Evolutionary conservation across 1,284 basidiomycete species (phyloP), one percentile per base, ranked within the genome.

Genomic region (Ceratobasidium sp.): DNA sequence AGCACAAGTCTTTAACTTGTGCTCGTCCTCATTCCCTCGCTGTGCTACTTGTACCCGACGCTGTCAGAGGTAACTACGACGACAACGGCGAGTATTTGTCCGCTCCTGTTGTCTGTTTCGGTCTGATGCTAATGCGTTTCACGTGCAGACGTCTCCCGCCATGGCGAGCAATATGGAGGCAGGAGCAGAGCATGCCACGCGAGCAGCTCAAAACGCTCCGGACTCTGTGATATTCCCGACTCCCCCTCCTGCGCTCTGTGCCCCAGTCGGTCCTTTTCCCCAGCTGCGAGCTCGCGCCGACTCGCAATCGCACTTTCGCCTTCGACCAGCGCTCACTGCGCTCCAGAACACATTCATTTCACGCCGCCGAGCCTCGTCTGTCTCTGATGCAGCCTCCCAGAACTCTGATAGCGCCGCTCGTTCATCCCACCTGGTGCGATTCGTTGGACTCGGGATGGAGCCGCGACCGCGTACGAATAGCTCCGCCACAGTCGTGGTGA

Each of bases 331-430:
- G 22, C 68, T 72, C 24, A 56, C 56, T 11, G 68, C 56, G 16
- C 56, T 72, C 22, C 68, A 72, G 56, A 72, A 72, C 56, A 72
- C 68, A 31, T 72, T 72, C 48, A 49, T 34, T 34, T 56, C 41
- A 8, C 54, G 68, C 24, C 49, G 56, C 19, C 39, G 68, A n/a
- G 68, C 68, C 19, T 49, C 54, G 7, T 72, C 68, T 6, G 68
- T 72, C 1, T 46, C 27, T 27, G 68, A 72, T 11, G 56, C 56
- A 24, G 46, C 56, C 13, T 59, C 56, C 31, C 68, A 72, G 56
- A 4, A 16, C 6, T 66, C 64, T 5, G 46, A 16, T 14, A 13
- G n/a, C 8, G 16, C 24, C 39, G 24, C 68, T 43, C 68, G 46
- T 56, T 72, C 68, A 13, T 43, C 68, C 24, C 41, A 59, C 31